phyloP scores from a whole-genome alignment of 139 green algal species.

The Pseudopediastrum boryanum region DNA sequence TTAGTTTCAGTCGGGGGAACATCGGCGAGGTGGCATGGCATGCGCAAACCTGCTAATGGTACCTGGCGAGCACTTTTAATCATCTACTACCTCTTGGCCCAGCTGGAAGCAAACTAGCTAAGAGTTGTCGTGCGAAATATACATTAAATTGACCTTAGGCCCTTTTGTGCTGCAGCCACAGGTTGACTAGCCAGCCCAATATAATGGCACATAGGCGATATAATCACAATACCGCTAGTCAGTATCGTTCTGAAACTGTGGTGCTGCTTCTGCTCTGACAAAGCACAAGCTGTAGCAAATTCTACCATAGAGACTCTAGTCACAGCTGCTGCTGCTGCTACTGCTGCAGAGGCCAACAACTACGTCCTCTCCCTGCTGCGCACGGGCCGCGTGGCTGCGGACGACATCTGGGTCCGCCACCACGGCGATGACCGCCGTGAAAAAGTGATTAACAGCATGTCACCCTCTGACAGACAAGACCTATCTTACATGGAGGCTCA shows the following conservation, averaged over 20 bases:
- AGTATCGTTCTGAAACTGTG: not conserved
- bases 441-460: not conserved
- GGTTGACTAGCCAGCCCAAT: too few species aligned
- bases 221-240: not conserved
- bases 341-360: conserved; percentile 51
- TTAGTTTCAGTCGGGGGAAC: too few species aligned
- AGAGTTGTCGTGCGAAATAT: too few species aligned
- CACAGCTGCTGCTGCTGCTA: not conserved
- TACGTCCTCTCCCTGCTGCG: conserved; percentile 49
- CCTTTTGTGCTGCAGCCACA: too few species aligned
- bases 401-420: not conserved
- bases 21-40: too few species aligned
- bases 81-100: too few species aligned
- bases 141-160: too few species aligned
- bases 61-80: too few species aligned
- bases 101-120: too few species aligned
- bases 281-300: not conserved
- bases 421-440: not conserved
- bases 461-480: not conserved
- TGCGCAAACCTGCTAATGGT: too few species aligned
- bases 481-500: not conserved
- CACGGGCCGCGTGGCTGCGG: not conserved
- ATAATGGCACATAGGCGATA: not conserved
- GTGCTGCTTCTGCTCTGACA: not conserved
- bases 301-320: not conserved